Evolutionary conservation across 2,329 filamentous ascomycete genomes (phyloP), one percentile per base, ranked within the genome.

Genomic region (Pseudopyricularia javanii): DNA sequence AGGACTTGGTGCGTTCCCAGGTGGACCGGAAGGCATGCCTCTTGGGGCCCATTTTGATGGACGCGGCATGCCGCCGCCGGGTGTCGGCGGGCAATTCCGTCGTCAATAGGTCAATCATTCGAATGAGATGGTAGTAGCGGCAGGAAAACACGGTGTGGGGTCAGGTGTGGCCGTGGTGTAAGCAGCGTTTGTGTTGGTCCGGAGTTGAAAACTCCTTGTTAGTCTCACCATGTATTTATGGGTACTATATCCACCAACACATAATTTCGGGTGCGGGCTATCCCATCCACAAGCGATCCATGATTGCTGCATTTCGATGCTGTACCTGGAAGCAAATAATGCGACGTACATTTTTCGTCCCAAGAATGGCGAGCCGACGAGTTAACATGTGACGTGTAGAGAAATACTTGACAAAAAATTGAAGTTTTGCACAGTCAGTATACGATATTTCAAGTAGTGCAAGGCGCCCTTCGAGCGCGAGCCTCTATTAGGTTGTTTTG

Each of bases 1-100:
- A 2, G 75, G 72, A 11, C 75, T 82, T 62, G 73, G 69, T 47
- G 76, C 74, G 12, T 83, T 80, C 61, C 78, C 76, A 57, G 78
- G 77, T 14, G 74, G 71, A 1, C 73, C 71, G 0, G 76, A 78
- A 7, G 68, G 66, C 3, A 67, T 75, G 56, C 67, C 66, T 1
- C 80, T 76, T 55, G 50, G 50, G 12, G 40, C 35, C 20, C 73
- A 72, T 2, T 82, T 78, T 59, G 79, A 82, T 59, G 74, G 70
- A 4, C 61, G 62, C 11, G 61, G 61, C 7, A 62, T 63, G 60
- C 60, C 60, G 14, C 60, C 59, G 7, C 57, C 56, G 17, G 56
- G 55, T 2, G 57, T 54, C 6, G 55, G 55, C 1, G 57, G 54
- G 4, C 47, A 49, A 17, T 60, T 52, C 43, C 50, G 58, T 17